Conservation (phyloP, 2,329 filamentous ascomycete genomes). For the Stagonosporopsis tanaceti region DNA sequence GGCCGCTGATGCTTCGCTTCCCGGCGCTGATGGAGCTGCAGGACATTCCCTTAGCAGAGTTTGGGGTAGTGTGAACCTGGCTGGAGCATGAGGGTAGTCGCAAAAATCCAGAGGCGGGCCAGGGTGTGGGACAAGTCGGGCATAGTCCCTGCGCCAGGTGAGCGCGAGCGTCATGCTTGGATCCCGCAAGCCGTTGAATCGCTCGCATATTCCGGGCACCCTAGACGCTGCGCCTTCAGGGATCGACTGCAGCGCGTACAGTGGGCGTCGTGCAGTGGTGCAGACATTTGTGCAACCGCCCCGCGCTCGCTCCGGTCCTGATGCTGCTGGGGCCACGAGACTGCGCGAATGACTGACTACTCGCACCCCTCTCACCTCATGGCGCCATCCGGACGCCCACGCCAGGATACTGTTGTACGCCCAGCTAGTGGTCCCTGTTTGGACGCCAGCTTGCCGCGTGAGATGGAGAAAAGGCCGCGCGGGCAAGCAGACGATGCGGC, state of each 20-base stretch:
- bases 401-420: slow-evolving; percentile 20
- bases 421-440: slow-evolving; percentile 18
- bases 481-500: slow-evolving; percentile 44
- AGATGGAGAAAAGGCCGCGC: slow-evolving; percentile 28
- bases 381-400: slow-evolving; percentile 27
- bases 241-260: slow-evolving; percentile 43
- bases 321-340: slow-evolving; percentile 36
- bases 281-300: slow-evolving; percentile 35
- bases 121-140: slow-evolving; percentile 40
- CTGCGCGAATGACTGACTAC: slow-evolving; percentile 23
- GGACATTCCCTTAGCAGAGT: slow-evolving; percentile 50
- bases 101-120: slow-evolving; percentile 45
- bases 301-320: slow-evolving; percentile 34
- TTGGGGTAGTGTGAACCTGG: slow-evolving; percentile 52
- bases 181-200: slow-evolving; percentile 52
- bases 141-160: slow-evolving; percentile 43
- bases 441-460: slow-evolving; percentile 32
- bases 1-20: slow-evolving; percentile 51
- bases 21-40: slow-evolving; percentile 52
- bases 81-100: slow-evolving; percentile 52
- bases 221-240: slow-evolving; percentile 43
- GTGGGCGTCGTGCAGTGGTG: slow-evolving; percentile 15
- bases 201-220: slow-evolving; percentile 47
- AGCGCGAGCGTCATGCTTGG: slow-evolving; percentile 49
- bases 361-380: slow-evolving; percentile 27